These are phyloP conservation scores for Drechslerella dactyloides DNA, from an alignment of 2,329 filamentous ascomycete genomes.

Conservation along the genomic window DNA sequence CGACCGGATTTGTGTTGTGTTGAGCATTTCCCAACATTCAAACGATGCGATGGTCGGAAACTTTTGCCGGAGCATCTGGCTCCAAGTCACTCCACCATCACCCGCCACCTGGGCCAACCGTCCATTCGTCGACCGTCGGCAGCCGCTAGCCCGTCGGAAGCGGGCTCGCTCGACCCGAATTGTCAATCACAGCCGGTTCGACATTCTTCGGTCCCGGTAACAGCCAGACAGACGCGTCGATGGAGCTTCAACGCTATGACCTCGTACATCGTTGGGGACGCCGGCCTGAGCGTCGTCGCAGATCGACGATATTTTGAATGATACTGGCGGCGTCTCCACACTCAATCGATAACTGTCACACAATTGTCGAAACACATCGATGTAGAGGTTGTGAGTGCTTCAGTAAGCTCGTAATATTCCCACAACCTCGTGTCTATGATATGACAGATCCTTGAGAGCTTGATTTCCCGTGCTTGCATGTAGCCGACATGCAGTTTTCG, in stretches of 20 bases:
- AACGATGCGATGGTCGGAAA: slow-evolving; percentile 13
- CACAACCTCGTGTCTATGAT: not conserved
- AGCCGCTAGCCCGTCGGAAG: slow-evolving; percentile 28
- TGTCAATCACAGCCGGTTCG: slow-evolving; percentile 28
- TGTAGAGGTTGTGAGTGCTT: slow-evolving; percentile 9
- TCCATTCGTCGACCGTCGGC: slow-evolving; percentile 10
- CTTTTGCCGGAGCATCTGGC: not conserved
- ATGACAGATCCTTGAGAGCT: not conserved
- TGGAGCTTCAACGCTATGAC: not conserved
- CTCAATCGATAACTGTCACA: not conserved
- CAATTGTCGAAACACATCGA: not conserved
- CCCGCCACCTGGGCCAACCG: slow-evolving; percentile 5
- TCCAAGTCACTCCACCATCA: not conserved
- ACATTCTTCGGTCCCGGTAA: slow-evolving; percentile 4
- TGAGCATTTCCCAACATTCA: slow-evolving; percentile 36
- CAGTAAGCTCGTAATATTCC: not conserved
- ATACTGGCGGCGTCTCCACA: not conserved
- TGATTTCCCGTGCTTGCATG: not conserved
- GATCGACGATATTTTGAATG: not conserved
- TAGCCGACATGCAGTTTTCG: not conserved
- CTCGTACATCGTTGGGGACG: not conserved
- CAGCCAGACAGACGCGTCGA: not conserved
- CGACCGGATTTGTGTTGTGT: slow-evolving; percentile 35
- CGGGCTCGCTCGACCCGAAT: slow-evolving; percentile 14
- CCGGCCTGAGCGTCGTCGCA: not conserved